A percentile compares a stretch with the other conserved stretches of the same genome.
Evolutionary conservation across 2,329 filamentous ascomycete species (phyloP).

Genomic region (Cyphellophora europaea): DNA sequence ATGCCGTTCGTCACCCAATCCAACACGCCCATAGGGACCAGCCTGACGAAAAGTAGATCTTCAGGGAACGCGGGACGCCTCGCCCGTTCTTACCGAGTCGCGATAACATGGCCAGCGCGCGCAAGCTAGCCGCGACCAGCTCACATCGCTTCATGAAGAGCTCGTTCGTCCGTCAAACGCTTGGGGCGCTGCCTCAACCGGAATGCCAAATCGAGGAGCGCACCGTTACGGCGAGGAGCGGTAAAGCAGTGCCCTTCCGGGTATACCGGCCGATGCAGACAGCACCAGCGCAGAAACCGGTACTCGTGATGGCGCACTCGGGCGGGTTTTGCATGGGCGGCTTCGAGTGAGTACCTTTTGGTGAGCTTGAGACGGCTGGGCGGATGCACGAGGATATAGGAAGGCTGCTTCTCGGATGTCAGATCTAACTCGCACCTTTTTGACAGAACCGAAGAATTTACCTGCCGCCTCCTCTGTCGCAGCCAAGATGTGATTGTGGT

Average conservation of each 20-base stretch:
- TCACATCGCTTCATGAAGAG: conserved; percentile 10
- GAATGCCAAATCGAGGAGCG: conserved; percentile 9
- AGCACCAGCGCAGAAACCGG: conserved; percentile 6
- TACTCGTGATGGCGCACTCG: conserved; percentile 10
- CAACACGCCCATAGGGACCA: neutral
- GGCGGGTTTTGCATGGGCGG: conserved; percentile 10
- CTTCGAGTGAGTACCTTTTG: no score
- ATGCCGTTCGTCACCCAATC: no score
- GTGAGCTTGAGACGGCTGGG: no score
- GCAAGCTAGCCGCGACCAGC: conserved; percentile 3
- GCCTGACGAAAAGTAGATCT: conserved; percentile 8
- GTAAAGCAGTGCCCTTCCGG: conserved; percentile 4
- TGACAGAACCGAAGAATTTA: conserved; percentile 11
- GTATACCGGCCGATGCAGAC: no score
- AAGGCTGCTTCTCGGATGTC: no score
- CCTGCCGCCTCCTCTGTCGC: conserved; percentile 7
- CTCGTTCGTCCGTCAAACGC: conserved; percentile 8
- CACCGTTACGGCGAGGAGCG: conserved; percentile 4
- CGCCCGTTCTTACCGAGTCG: conserved; percentile 8
- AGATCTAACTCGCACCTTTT: no score
- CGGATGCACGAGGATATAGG: no score
- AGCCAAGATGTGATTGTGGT: conserved; percentile 11
- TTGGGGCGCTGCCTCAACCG: conserved; percentile 1
- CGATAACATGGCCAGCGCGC: conserved; percentile 6
- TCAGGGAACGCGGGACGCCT: conserved; percentile 6